phyloP scores from a whole-genome alignment of 257 asterid genomes.

The Craterostigma plantagineum region DNA sequence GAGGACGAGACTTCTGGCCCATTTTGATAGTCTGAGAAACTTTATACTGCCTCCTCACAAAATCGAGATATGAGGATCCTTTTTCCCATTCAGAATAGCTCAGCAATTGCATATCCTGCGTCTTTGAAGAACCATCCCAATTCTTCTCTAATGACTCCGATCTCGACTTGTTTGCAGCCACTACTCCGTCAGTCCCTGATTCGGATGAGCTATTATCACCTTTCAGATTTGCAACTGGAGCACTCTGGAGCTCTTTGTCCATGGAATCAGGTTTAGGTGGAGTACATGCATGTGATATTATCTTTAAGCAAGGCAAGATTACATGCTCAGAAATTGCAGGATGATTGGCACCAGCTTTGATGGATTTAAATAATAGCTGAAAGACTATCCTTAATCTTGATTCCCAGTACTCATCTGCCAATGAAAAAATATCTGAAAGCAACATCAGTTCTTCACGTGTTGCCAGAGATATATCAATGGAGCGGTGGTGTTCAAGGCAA shows the following conservation, averaged over 20 bases:
- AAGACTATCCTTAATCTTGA: constrained; percentile 84
- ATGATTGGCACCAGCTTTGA: constrained; percentile 91
- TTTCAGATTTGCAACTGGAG: constrained; percentile 34
- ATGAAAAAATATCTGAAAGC: constrained; percentile 85
- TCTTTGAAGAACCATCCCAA: constrained; percentile 65
- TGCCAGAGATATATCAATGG: constrained; percentile 89
- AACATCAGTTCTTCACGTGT: constrained; percentile 86
- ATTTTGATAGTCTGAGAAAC: constrained; percentile 61
- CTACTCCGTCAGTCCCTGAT: constrained; percentile 40
- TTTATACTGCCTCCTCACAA: constrained; percentile 92
- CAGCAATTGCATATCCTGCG: constrained; percentile 69
- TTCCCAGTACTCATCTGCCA: constrained; percentile 98
- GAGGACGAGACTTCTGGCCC: constrained; percentile 73
- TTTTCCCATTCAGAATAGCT: constrained; percentile 96
- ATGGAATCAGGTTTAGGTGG: constrained; percentile 87
- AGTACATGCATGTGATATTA: constrained; percentile 84
- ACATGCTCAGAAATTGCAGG: constrained; percentile 98
- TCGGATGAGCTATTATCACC: constrained; percentile 38
- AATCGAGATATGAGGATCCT: constrained; percentile 97
- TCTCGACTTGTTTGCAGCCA: constrained; percentile 29
- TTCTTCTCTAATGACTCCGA: constrained; percentile 46
- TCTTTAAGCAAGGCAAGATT: constrained; percentile 88
- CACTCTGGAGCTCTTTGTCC: constrained; percentile 70
- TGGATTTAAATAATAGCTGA: constrained; percentile 82
- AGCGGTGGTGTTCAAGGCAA: constrained; percentile 98